These are phyloP conservation scores for Wallacemonas sp. DNA, from an alignment of 208 protist species.

Conservation along the genomic window DNA sequence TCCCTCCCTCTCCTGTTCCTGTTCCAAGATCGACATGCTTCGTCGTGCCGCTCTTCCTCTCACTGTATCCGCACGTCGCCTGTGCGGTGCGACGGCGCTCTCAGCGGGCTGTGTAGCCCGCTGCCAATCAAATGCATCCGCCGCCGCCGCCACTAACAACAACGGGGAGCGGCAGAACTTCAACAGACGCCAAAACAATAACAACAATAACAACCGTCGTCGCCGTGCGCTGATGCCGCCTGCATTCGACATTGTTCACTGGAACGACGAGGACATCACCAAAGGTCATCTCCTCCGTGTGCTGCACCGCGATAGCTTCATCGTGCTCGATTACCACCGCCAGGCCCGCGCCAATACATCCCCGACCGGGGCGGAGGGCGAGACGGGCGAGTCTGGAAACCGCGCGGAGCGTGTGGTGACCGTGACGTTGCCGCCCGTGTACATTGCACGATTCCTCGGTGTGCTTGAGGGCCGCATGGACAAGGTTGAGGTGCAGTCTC, in stretches of 20 bases:
- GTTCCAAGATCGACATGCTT: constrained; percentile 32
- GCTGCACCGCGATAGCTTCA: constrained; percentile 71
- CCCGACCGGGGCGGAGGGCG: neutral
- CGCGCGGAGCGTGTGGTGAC: constrained; percentile 72
- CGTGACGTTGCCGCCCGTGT: constrained; percentile 75
- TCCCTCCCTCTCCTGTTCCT: constrained; percentile 5
- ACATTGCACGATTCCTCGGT: constrained; percentile 80
- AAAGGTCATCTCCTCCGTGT: constrained; percentile 76
- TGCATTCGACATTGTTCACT: constrained; percentile 87
- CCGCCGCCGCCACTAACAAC: constrained; percentile 17
- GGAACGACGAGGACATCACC: constrained; percentile 71
- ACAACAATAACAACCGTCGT: constrained; percentile 24
- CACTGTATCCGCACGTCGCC: constrained; percentile 17
- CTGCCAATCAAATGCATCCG: constrained; percentile 19
- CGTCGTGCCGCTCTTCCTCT: constrained; percentile 20
- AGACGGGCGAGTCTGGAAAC: constrained; percentile 5
- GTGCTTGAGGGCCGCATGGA: constrained; percentile 81
- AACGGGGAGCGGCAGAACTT: constrained; percentile 22
- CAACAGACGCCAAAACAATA: constrained; percentile 7
- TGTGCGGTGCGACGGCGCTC: constrained; percentile 2
- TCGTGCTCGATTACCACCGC: constrained; percentile 81
- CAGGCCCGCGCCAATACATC: constrained; percentile 30
- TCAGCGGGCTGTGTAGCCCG: constrained; percentile 6
- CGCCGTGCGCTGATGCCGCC: constrained; percentile 47
- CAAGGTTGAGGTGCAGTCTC: constrained; percentile 73